These are phyloP conservation scores for Silene noctiflora DNA, from an alignment of 179 eudicot species.

Conservation along the genomic window DNA sequence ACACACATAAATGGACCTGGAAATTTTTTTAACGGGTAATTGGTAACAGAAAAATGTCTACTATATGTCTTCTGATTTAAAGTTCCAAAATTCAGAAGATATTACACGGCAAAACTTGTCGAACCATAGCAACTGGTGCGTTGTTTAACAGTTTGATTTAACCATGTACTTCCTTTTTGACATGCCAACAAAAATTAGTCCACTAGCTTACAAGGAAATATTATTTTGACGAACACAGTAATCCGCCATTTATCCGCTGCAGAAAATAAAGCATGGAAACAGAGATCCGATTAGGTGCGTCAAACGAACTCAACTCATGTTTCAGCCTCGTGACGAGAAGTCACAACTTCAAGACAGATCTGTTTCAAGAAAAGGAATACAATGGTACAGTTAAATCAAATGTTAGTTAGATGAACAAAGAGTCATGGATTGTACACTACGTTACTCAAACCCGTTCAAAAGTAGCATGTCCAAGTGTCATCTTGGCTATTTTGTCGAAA, in stretches of 20 bases:
- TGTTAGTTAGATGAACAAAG: no score
- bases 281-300: conserved; percentile 18
- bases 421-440: no score
- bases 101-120: neutral
- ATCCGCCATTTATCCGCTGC: neutral
- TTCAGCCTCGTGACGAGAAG: neutral
- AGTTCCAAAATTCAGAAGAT: neutral
- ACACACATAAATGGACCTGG: neutral
- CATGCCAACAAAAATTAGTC: conserved; percentile 22
- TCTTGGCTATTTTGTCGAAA: no score
- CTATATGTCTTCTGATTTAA: neutral
- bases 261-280: conserved; percentile 21
- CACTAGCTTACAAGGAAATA: conserved; percentile 18
- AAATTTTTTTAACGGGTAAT: neutral
- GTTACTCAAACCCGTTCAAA: no score
- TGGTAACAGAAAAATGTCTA: neutral
- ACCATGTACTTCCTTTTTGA: conserved; percentile 19
- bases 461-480: no score
- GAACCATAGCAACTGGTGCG: neutral
- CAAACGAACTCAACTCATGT: conserved; percentile 16
- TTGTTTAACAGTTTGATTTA: conserved; percentile 3
- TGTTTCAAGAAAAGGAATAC: neutral
- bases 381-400: no score
- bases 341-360: conserved; percentile 17
- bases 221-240: conserved; percentile 28